Percentiles rank a stretch among this genome's conserved stretches.
Conservation (phyloP, 345 rosid genomes). For the Alliaria petiolata region DNA sequence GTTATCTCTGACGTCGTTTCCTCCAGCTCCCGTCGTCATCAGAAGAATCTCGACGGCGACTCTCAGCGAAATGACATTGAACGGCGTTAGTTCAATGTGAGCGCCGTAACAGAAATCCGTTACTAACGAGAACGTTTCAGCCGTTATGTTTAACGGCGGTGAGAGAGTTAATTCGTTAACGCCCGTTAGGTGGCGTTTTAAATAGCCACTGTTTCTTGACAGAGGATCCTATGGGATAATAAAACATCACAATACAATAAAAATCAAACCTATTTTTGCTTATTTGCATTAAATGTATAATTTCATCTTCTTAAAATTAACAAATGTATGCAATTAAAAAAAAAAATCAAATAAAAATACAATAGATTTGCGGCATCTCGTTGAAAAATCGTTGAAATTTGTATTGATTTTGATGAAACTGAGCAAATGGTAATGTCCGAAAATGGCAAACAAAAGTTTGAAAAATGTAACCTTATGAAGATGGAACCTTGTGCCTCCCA, state of each 20-base stretch:
- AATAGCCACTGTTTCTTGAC: constrained; percentile 56
- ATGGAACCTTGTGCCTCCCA: constrained; percentile 59
- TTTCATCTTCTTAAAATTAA: background rate
- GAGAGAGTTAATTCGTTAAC: constrained; percentile 56
- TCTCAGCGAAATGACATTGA: constrained; percentile 56
- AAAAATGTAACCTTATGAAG: constrained; percentile 63
- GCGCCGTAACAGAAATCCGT: constrained; percentile 66
- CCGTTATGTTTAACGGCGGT: constrained; percentile 72
- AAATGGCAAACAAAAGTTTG: background rate
- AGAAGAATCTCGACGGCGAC: constrained; percentile 69
- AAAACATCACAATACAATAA: constrained; percentile 16
- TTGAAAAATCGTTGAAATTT: background rate
- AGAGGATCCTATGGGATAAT: constrained; percentile 52
- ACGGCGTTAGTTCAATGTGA: constrained; percentile 57
- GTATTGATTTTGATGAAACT: background rate
- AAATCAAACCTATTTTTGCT: constrained; percentile 10
- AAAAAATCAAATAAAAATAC: background rate
- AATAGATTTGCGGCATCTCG: background rate
- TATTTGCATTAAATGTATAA: constrained; percentile 6
- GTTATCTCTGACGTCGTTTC: constrained; percentile 35
- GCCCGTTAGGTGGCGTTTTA: constrained; percentile 59
- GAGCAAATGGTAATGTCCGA: background rate
- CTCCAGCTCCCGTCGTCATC: constrained; percentile 41
- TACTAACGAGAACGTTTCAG: constrained; percentile 57
- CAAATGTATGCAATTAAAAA: background rate